Evolutionary conservation across 495 filamentous ascomycete genomes (phyloP), one percentile per base, ranked within the genome.

Genomic region (Podospora anserina): DNA sequence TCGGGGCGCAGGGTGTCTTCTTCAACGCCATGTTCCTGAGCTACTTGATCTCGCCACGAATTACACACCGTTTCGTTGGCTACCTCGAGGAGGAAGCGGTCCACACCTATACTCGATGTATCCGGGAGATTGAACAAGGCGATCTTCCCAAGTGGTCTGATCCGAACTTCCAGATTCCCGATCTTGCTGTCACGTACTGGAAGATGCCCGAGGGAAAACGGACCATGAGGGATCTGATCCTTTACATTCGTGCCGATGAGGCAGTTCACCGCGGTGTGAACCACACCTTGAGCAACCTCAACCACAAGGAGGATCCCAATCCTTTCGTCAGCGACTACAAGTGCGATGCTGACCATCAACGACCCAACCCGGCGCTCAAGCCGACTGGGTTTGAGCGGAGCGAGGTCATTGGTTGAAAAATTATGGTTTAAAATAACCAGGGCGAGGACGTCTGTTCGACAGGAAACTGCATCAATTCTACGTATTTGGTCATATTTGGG

Each of bases 251-350:
- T 5, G 77, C 77, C 1, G 95, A 99, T 75, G 95, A 99, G 80
- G 91, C 93, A n/a, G 95, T 94, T 78, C 95, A 99, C 76, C 84
- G 95, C 19, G 96, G 97, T 78, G 96, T 98, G 66, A 99, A 99
- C 78, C 95, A 99, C 75, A 98, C 95, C 0, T 79, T 99, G 61
- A 88, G 89, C 53, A 97, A 97, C 73, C 78, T 98, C 49, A 81
- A 93, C 65, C 92, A 94, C 77, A 87, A 84, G 23, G 80, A 87
- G 9, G 95, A 99, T 76, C 93, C 93, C 18, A 98, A 99, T 77
- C 95, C 95, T 11, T 98, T 93, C 72, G 87, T 90, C 32, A 88
- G 88, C 70, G 82, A 86, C 71, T 96, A 93, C 78, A 89, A 89
- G 72, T 84, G 90, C 70, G 75, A 68, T 2, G 66, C 71, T n/a